phyloP scores from a whole-genome alignment of 495 filamentous ascomycete genomes.

The Cercophora samala region DNA sequence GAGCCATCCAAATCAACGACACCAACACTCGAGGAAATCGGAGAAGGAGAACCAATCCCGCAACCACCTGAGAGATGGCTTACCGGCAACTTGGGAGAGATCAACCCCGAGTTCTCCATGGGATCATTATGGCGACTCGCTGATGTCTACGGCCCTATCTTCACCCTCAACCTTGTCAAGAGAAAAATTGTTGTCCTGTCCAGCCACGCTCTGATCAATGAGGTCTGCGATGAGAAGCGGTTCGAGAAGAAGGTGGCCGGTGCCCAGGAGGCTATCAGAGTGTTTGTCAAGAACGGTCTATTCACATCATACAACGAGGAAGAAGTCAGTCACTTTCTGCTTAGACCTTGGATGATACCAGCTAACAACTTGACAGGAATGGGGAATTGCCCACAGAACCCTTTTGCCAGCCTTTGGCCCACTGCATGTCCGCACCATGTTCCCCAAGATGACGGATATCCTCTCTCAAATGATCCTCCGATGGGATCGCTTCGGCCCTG shows the following conservation, averaged over 20 bases:
- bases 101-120: constrained; percentile 53
- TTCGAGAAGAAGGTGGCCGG: constrained; percentile 56
- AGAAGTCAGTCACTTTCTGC: constrained; percentile 23
- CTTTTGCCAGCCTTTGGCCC: constrained; percentile 70
- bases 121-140: constrained; percentile 54
- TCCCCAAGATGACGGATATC: constrained; percentile 73
- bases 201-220: constrained; percentile 55
- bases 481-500: constrained; percentile 64
- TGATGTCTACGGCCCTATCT: constrained; percentile 60
- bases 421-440: constrained; percentile 65
- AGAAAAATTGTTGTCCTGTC: constrained; percentile 24
- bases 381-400: constrained; percentile 68
- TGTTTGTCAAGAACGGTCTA: constrained; percentile 61
- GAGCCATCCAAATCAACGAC: constrained; percentile 27
- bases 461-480: constrained; percentile 67
- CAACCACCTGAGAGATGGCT: constrained; percentile 56
- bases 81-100: constrained; percentile 54
- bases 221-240: constrained; percentile 64
- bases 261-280: constrained; percentile 49
- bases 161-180: constrained; percentile 47
- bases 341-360: not conserved
- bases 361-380: constrained; percentile 38
- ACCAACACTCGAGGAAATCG: constrained; percentile 39
- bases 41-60: constrained; percentile 53
- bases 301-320: constrained; percentile 64